These are phyloP conservation scores for Suzukiozyma palmioleophila DNA, from an alignment of 1,139 yeast genomes.

Conservation along the genomic window DNA sequence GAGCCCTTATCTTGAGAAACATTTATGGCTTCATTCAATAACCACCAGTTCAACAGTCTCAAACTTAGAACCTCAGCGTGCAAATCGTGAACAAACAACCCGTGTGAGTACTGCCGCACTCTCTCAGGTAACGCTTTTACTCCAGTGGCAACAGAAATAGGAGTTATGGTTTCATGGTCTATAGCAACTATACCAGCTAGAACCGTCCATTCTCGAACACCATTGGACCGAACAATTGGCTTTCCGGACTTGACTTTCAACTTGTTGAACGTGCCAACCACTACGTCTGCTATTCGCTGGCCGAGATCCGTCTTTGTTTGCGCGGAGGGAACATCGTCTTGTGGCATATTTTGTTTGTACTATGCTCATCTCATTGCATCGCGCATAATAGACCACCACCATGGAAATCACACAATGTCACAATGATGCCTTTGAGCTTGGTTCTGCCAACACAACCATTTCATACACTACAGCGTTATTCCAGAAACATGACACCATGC, in stretches of 20 bases:
- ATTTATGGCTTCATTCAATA: slow-evolving; percentile 23
- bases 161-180: slow-evolving; percentile 18
- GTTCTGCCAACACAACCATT: too few species aligned
- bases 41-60: slow-evolving; percentile 57
- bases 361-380: neutral
- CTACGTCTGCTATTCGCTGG: slow-evolving; percentile 12
- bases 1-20: slow-evolving; percentile 6
- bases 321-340: neutral
- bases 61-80: slow-evolving; percentile 84
- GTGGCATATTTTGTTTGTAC: too few species aligned
- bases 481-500: too few species aligned
- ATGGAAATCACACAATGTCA: too few species aligned
- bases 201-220: slow-evolving; percentile 77
- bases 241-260: slow-evolving; percentile 38
- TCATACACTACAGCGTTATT: too few species aligned
- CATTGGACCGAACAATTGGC: slow-evolving; percentile 59
- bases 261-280: slow-evolving; percentile 16
- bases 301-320: slow-evolving; percentile 9
- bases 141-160: slow-evolving; percentile 70
- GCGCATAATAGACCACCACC: too few species aligned
- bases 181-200: slow-evolving; percentile 67
- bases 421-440: too few species aligned
- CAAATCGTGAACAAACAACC: slow-evolving; percentile 71
- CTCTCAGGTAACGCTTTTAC: slow-evolving; percentile 70
- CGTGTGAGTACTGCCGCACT: slow-evolving; percentile 39